A percentile compares a stretch with the other conserved stretches of the same genome.
Conservation (phyloP, 768 basidiomycete species). For the Psilocybe azurescens region DNA sequence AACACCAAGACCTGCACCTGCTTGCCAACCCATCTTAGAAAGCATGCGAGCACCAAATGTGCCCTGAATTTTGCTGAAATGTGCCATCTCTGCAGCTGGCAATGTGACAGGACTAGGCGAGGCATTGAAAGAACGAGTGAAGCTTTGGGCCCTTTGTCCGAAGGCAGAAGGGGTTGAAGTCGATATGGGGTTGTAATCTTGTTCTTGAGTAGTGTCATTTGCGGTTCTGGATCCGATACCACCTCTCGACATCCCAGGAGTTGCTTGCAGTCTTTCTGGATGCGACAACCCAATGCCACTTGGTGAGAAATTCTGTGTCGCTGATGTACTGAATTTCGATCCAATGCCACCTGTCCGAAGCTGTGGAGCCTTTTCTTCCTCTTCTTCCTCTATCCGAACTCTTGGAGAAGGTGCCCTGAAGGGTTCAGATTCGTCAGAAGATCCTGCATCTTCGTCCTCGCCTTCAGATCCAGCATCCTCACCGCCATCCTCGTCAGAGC, state of each 20-base stretch:
- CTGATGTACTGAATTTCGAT: slow-evolving; percentile 8
- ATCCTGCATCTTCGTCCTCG: slow-evolving; percentile 41
- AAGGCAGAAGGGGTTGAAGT: slow-evolving; percentile 45
- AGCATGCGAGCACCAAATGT: slow-evolving; percentile 90
- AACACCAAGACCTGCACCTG: slow-evolving; percentile 79
- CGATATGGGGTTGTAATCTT: slow-evolving; percentile 10
- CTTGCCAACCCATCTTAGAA: slow-evolving; percentile 94
- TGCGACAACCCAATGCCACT: slow-evolving; percentile 47
- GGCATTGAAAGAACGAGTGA: slow-evolving; percentile 57
- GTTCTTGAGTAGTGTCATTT: slow-evolving; percentile 5
- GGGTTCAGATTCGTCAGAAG: slow-evolving; percentile 53
- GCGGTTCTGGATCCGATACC: slow-evolving; percentile 29
- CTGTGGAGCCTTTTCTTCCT: slow-evolving; percentile 36
- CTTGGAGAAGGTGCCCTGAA: slow-evolving; percentile 63
- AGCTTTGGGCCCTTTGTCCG: slow-evolving; percentile 37
- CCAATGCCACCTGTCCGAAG: slow-evolving; percentile 48
- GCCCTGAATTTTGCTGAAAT: slow-evolving; percentile 80
- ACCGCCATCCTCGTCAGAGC: slow-evolving; percentile 41
- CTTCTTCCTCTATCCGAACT: slow-evolving; percentile 55
- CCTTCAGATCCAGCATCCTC: slow-evolving; percentile 40
- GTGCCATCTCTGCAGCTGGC: slow-evolving; percentile 69
- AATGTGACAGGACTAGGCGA: slow-evolving; percentile 59
- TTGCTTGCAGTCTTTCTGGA: slow-evolving; percentile 4
- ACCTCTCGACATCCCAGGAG: slow-evolving; percentile 32
- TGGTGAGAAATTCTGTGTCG: slow-evolving; percentile 41